Conservation (phyloP, 202 grass and related monocot species). For the Elaeis oleifera region DNA sequence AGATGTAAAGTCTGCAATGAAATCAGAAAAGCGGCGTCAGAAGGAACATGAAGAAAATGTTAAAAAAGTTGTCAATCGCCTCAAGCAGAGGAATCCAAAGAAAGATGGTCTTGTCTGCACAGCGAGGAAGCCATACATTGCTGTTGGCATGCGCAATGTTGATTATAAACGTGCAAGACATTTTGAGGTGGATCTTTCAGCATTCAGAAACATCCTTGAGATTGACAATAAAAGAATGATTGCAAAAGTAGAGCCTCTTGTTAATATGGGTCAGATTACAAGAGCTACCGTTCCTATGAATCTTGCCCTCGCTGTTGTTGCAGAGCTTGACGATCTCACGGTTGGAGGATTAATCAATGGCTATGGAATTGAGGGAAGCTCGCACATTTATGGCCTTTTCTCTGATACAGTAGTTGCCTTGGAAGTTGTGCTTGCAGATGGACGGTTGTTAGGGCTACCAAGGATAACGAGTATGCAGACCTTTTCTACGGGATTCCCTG, state of each 20-base stretch:
- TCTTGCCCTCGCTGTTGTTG: slow-evolving; percentile 62
- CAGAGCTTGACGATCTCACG: slow-evolving; percentile 91
- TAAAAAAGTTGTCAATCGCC: slow-evolving; percentile 68
- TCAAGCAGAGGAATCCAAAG: slow-evolving; percentile 71
- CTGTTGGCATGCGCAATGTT: slow-evolving; percentile 76
- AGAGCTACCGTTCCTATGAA: slow-evolving; percentile 73
- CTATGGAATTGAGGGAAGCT: slow-evolving; percentile 89
- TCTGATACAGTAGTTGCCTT: slow-evolving; percentile 84
- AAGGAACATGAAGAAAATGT: slow-evolving; percentile 74
- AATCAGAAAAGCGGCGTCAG: slow-evolving; percentile 70
- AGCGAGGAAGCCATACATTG: slow-evolving; percentile 73
- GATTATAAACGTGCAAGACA: slow-evolving; percentile 75
- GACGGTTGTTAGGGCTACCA: slow-evolving; percentile 72
- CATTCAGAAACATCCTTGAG: slow-evolving; percentile 73
- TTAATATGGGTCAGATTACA: slow-evolving; percentile 86
- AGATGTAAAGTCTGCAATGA: slow-evolving; percentile 73
- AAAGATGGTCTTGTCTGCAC: slow-evolving; percentile 89
- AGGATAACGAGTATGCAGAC: slow-evolving; percentile 84
- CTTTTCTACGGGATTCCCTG: slow-evolving; percentile 90
- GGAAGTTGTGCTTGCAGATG: slow-evolving; percentile 79
- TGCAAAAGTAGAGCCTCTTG: slow-evolving; percentile 66
- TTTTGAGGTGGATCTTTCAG: slow-evolving; percentile 77
- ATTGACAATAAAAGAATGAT: slow-evolving; percentile 69
- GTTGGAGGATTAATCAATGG: slow-evolving; percentile 83
- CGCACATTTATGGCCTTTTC: slow-evolving; percentile 93